These are phyloP conservation scores for Ophiostoma australiae DNA, from an alignment of 2,329 filamentous ascomycete genomes.

Conservation along the genomic window DNA sequence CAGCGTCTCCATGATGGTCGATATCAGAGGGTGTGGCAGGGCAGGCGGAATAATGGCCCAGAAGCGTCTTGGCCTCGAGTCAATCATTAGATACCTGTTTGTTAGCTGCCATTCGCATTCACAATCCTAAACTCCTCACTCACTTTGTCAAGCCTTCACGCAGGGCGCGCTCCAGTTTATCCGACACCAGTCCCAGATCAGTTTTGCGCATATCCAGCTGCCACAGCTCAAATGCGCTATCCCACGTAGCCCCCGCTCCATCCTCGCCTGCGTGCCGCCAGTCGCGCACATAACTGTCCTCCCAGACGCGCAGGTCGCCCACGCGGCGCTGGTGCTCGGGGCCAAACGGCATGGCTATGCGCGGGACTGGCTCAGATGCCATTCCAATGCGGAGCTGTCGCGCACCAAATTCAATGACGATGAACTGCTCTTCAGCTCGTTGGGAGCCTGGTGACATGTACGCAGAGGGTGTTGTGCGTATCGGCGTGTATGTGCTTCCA, in stretches of 20 bases:
- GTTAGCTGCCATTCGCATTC: neutral
- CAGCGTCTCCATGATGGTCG: constrained; percentile 67
- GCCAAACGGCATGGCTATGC: constrained; percentile 63
- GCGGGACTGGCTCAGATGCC: constrained; percentile 75
- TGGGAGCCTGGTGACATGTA: constrained; percentile 58
- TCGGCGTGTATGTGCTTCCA: neutral
- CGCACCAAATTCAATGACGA: constrained; percentile 78
- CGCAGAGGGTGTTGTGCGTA: constrained; percentile 44
- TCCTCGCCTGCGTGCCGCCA: constrained; percentile 38
- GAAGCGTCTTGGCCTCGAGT: constrained; percentile 69
- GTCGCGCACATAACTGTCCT: constrained; percentile 46
- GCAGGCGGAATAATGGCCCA: constrained; percentile 60
- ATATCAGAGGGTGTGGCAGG: constrained; percentile 28
- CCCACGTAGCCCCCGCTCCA: constrained; percentile 50
- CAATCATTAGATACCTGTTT: constrained; percentile 59
- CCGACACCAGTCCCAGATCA: constrained; percentile 74
- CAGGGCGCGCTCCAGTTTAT: constrained; percentile 79
- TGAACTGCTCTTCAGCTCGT: constrained; percentile 73
- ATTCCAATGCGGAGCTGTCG: constrained; percentile 78
- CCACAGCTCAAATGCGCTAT: constrained; percentile 69
- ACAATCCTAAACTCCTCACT: constrained; percentile 44
- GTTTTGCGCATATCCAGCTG: constrained; percentile 64
- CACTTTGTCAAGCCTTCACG: constrained; percentile 64
- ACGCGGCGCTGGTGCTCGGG: constrained; percentile 70
- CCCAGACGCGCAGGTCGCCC: constrained; percentile 76